Conservation (phyloP, 2,329 filamentous ascomycete genomes). For the Microcyclospora tardicrescens region DNA sequence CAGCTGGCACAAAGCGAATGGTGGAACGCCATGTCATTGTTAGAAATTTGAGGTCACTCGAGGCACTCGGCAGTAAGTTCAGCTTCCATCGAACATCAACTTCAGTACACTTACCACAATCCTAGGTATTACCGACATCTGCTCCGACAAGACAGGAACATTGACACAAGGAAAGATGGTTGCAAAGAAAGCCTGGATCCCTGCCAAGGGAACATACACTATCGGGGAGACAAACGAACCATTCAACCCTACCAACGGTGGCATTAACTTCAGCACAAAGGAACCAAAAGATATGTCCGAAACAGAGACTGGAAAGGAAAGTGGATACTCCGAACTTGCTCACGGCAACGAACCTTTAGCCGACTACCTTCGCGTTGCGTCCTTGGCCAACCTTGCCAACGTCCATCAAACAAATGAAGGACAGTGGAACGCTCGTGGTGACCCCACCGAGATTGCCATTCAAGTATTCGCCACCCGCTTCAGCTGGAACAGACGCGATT, state of each 20-base stretch:
- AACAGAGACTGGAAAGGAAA: constrained; percentile 7
- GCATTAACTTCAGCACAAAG: constrained; percentile 34
- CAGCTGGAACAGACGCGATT: constrained; percentile 18
- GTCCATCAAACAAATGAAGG: constrained; percentile 45
- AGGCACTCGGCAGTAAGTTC: constrained; percentile 39
- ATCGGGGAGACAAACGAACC: constrained; percentile 45
- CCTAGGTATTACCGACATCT: constrained; percentile 7
- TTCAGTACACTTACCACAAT: constrained; percentile 16
- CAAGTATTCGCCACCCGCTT: constrained; percentile 62
- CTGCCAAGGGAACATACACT: constrained; percentile 46
- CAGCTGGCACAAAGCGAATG: constrained; percentile 48
- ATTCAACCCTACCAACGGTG: constrained; percentile 47
- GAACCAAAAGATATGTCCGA: constrained; percentile 11
- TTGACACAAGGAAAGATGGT: constrained; percentile 47
- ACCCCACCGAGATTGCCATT: constrained; percentile 61
- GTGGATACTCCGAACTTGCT: constrained; percentile 21
- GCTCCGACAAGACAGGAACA: constrained; percentile 34
- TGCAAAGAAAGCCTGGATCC: constrained; percentile 49
- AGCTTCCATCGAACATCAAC: constrained; percentile 46
- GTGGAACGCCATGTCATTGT: constrained; percentile 52
- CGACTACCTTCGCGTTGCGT: constrained; percentile 45
- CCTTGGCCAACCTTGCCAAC: constrained; percentile 52
- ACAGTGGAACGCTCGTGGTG: constrained; percentile 51
- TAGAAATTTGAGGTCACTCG: constrained; percentile 50
- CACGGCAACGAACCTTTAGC: constrained; percentile 37